Base-by-base conservation (phyloP, 371 early-diverging fungal genomes). In the Mucor racemosus region DNA sequence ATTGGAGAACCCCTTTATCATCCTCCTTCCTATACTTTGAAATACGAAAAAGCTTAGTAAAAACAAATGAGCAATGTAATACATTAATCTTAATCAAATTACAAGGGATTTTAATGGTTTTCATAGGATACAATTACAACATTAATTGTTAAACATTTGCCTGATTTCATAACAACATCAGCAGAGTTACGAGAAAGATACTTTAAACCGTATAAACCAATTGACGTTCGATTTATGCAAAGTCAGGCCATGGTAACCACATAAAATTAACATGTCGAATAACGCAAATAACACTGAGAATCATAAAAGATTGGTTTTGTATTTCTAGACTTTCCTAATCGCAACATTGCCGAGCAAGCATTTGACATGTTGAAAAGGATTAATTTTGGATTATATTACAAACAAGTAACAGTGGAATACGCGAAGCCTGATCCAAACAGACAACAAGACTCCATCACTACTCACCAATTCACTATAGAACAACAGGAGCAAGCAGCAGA, bases 311-410 rank as follows among this genome's bases (percentile, higher is more conserved):
- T 61, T 83, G 86, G 76, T 67, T 78, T 73, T 74, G 88, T 75
- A 58, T 90, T 77, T 78, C 63, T 70, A 54, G 76, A 79, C 76
- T 86, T 75, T 72, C 68, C 62, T 64, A 76, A 76, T 78, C 86
- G 75, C 8, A 56, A 33, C 14, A 46, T 71, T 7, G 82, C 82
- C 21, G 72, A 77, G 38, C 13, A 62, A 26, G 82, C 81, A 21
- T 78, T 69, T 46, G 46, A 69, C n/a, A 64, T 62, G 40, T 54
- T 80, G 13, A 54, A 72, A 48, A 60, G 59, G 7, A 67, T 76
- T n/a, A 46, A 67, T 26, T 67, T 76, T 46, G 83, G 77, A 26
- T 73, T 76, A 33, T 62, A 73, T 40, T 77, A 74, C 17, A 72
- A 73, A 21, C 62, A 66, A 31, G 39, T 84, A 21, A 58, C 67